Base-by-base conservation (phyloP, 129 eudicot species). In the Artemisia argyi region DNA sequence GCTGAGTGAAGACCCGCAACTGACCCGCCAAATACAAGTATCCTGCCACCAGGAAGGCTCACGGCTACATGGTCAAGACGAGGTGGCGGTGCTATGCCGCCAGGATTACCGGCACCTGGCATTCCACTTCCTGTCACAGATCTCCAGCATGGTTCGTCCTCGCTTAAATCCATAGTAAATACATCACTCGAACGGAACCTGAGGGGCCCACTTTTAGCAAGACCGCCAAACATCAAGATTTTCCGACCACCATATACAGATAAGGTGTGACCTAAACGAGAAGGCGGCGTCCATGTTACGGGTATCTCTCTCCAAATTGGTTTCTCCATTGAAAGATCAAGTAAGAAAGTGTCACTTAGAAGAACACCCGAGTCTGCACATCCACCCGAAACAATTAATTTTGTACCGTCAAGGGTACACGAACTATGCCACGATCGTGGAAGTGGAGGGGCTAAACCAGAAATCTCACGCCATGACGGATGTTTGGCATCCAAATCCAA, bases 351-450 rank as follows among this genome's bases (percentile, higher is more conserved):
- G 75, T 92, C 98, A n/a, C 96, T 89, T 17, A 92, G 79, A 60
- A 92, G 98, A 16, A 92, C 98, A 13, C 98, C 98, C 0, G 98
- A 87, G 69, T 92, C 98, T 3, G 98, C 91, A 85, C 98, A 92
- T 11, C 98, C 98, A 72, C 98, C 98, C 0, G 98, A 92, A 3
- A 92, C 98, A 13, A 92, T 82, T 69, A 92, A 56, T 82, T 92
- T 92, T n/a, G 86, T 86, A 52, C 96, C 98, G 50, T 92, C 98
- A 11, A 92, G 91, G 10, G 94, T 92, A 77, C 98, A 92, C 2
- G 98, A 92, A 78, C 98, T 92, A 51, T 92, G 98, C 98, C 98
- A 92, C 24, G 98, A 92, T 76, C 98, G 80, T 42, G 98, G 96
- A 52, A 87, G 84, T 2, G 98, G 98, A 5, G 96, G 98, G 16